A percentile compares a stretch with the other conserved stretches of the same genome.
These are phyloP conservation scores for Phytophthora lateralis DNA, from an alignment of 352 stramenopile species.

Conservation along the genomic window DNA sequence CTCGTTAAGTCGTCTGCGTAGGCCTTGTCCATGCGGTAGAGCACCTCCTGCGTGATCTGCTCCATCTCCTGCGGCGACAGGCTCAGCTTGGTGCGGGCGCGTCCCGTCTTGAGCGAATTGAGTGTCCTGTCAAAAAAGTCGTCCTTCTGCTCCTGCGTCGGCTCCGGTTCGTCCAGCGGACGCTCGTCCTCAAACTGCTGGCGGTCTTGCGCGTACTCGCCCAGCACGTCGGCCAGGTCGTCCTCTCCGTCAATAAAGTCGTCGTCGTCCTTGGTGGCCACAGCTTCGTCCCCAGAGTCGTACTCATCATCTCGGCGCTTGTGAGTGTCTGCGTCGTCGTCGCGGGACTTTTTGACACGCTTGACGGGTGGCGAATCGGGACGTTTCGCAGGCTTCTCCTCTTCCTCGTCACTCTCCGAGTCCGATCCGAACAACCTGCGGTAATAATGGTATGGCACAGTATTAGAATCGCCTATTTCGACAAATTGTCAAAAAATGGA, in stretches of 20 bases:
- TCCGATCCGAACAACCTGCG: conserved; percentile 84
- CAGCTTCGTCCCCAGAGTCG: conserved; percentile 81
- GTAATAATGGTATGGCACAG: background rate
- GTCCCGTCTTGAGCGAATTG: conserved; percentile 85
- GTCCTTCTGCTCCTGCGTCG: conserved; percentile 48
- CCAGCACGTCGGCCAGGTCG: conserved; percentile 81
- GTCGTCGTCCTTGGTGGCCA: conserved; percentile 80
- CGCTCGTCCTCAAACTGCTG: conserved; percentile 86
- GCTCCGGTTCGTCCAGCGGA: conserved; percentile 48
- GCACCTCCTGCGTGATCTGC: conserved; percentile 84
- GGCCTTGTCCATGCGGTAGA: conserved; percentile 91
- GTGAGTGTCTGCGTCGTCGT: conserved; percentile 16
- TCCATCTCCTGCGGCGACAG: conserved; percentile 88
- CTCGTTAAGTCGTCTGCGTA: conserved; percentile 73
- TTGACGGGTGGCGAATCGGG: conserved; percentile 51
- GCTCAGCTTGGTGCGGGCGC: conserved; percentile 71
- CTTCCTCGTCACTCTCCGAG: conserved; percentile 83
- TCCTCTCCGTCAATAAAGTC: conserved; percentile 91
- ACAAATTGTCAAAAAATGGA: background rate
- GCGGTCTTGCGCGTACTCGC: conserved; percentile 78
- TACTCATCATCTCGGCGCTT: conserved; percentile 67
- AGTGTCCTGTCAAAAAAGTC: conserved; percentile 86
- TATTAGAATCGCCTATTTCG: conserved; percentile 1
- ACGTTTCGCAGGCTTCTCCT: conserved; percentile 55
- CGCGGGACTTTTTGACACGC: conserved; percentile 47